phyloP scores from a whole-genome alignment of 148 eudicot genomes.

The Rhododendron griersonianum region DNA sequence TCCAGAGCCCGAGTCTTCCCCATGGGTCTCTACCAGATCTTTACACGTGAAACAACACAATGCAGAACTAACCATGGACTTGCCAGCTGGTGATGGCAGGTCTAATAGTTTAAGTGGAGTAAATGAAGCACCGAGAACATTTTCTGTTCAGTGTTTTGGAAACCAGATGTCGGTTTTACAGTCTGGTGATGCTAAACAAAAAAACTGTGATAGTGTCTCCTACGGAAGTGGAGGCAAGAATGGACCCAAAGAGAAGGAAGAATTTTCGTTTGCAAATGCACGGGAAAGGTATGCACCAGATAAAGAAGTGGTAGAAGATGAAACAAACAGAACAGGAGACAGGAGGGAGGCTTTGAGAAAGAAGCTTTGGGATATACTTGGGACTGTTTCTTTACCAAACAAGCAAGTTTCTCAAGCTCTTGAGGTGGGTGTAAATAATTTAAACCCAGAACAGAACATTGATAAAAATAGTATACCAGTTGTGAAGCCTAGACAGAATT shows the following conservation, averaged over 20 bases:
- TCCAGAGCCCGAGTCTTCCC: constrained; percentile 34
- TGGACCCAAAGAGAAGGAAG: constrained; percentile 21
- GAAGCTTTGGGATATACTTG: constrained; percentile 76
- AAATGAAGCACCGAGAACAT: constrained; percentile 15
- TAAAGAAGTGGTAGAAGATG: constrained; percentile 30
- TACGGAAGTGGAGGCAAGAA: constrained; percentile 22
- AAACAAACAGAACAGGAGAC: constrained; percentile 25
- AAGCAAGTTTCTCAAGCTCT: constrained; percentile 29
- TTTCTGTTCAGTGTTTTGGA: constrained; percentile 17
- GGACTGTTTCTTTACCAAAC: constrained; percentile 47
- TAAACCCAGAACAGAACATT: constrained; percentile 19
- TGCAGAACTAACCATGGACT: constrained; percentile 24
- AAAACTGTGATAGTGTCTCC: constrained; percentile 13
- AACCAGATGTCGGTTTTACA: constrained; percentile 20
- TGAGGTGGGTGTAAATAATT: constrained; percentile 27
- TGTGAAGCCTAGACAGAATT: constrained; percentile 39
- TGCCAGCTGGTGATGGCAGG: constrained; percentile 15
- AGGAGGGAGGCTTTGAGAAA: constrained; percentile 48
- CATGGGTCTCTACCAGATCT: constrained; percentile 35
- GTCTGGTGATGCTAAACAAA: constrained; percentile 26
- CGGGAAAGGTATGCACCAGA: constrained; percentile 21
- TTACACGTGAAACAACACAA: constrained; percentile 11
- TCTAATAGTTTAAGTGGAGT: constrained; percentile 11
- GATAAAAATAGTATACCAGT: constrained; percentile 22
- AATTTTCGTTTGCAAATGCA: constrained; percentile 25